Base-by-base conservation (phyloP, 192 early-diverging fungal species). In the Entomortierella beljakovae region DNA sequence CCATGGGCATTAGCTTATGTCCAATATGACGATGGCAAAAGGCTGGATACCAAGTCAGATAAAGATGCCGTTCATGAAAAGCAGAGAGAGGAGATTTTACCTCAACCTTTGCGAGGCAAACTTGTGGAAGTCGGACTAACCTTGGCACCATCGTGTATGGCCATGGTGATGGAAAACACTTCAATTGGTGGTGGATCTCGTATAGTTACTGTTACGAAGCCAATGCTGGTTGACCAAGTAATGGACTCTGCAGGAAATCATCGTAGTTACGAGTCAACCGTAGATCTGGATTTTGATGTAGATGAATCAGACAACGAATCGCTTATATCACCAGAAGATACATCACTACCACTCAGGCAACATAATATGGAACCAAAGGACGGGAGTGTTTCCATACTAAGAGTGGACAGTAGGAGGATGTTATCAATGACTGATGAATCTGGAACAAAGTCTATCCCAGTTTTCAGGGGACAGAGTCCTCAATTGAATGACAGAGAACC, bases 181-280 rank as follows among this genome's bases (percentile, higher is more conserved):
- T 20, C 22, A 4, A 10, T 50, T 3, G 53, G 56, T 6, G 67
- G 67, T 25, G 46, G 54, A 34, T 69, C 74, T 4, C 61, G 67
- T 35, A 79, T 79, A 22, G 67, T 79, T 13, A 70, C 74, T 10
- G 74, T 79, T 18, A 79, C 74, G 7, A 79, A 79, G 29, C 74
- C 74, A 0, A 79, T 79, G 31, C 33, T 70, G 53, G 49, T 79
- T 20, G 74, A 79, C 34, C 74, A 79, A 25, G 74, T 79, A 3
- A 79, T 79, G 74, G 74, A 79, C 38, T 79, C 67, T 53, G 74
- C 74, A 20, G 60, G 43, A 20, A 52, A 33, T 22, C 48, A 32
- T 1, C 20, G 23, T 8, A 46, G 38, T 2, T 46, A 46, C 43
- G 74, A 68, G 20, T 43, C 48, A 0, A 52, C 18, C 3, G 51